These are phyloP conservation scores for Cryphonectria radicalis DNA, from an alignment of 2,329 filamentous ascomycete genomes.

Conservation along the genomic window DNA sequence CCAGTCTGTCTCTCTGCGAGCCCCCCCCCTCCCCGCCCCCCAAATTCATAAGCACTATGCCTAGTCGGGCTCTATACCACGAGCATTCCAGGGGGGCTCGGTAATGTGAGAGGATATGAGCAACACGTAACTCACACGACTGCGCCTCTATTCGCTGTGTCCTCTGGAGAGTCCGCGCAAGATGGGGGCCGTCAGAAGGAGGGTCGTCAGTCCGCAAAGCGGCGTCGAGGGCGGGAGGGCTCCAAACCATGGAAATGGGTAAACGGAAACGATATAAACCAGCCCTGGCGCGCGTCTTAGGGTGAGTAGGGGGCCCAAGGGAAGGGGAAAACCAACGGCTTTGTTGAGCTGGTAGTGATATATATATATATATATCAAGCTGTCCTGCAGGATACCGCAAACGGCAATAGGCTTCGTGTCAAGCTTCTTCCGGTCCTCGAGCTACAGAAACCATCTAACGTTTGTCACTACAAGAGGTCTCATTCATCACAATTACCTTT, in stretches of 20 bases:
- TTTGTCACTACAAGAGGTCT: neutral
- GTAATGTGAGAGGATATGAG: neutral
- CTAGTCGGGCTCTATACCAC: slow-evolving; percentile 5
- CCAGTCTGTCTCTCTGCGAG: no score
- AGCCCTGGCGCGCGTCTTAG: neutral
- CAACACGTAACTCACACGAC: neutral
- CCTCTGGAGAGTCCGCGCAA: neutral
- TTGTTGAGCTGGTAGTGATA: neutral
- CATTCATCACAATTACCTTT: neutral
- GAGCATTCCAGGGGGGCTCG: neutral
- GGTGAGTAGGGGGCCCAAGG: neutral
- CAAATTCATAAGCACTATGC: slow-evolving; percentile 1
- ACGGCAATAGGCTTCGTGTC: neutral
- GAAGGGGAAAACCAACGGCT: neutral
- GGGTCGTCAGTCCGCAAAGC: neutral
- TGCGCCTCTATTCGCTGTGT: neutral
- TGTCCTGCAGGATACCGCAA: neutral
- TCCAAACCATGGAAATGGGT: neutral
- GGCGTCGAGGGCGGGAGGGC: neutral
- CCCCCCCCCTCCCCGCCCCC: no score
- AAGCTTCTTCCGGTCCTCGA: neutral
- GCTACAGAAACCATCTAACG: neutral
- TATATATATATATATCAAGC: no score
- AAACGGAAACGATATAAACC: neutral
- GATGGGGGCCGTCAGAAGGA: neutral